Conservation (phyloP, 768 basidiomycete species). For the Trametes cubensis region DNA sequence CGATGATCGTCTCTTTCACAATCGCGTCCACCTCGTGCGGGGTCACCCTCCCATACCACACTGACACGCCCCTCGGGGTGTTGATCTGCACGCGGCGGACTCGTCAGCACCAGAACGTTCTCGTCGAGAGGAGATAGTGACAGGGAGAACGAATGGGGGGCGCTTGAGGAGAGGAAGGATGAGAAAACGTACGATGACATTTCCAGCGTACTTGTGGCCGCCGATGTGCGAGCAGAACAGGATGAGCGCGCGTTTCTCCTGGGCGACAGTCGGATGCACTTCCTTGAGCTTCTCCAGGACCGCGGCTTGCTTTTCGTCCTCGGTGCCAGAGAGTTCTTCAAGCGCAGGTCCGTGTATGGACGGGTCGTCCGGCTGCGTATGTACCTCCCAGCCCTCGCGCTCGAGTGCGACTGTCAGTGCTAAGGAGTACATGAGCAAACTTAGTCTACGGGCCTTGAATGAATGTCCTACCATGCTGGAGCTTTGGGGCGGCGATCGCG, state of each 20-base stretch:
- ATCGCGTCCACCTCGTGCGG: constrained; percentile 87
- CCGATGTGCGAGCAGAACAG: constrained; percentile 89
- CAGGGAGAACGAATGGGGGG: too few species aligned
- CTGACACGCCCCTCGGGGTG: constrained; percentile 79
- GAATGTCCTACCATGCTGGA: constrained; percentile 63
- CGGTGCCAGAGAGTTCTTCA: constrained; percentile 46
- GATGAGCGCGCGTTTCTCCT: constrained; percentile 75
- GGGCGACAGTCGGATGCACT: constrained; percentile 46
- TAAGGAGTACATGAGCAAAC: constrained; percentile 32
- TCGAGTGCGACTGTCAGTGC: constrained; percentile 68
- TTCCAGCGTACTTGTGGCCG: constrained; percentile 91
- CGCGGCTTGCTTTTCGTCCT: constrained; percentile 56
- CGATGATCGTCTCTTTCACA: constrained; percentile 84
- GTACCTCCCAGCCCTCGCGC: constrained; percentile 70
- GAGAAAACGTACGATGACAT: constrained; percentile 73
- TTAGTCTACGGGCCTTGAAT: neutral
- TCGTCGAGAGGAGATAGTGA: too few species aligned
- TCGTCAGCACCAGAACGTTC: neutral
- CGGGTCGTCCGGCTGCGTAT: constrained; percentile 71
- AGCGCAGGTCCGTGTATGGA: constrained; percentile 49
- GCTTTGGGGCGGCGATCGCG: constrained; percentile 80
- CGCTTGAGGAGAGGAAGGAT: constrained; percentile 5
- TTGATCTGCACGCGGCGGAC: constrained; percentile 59
- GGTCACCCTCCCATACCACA: constrained; percentile 95
- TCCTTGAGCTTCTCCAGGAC: constrained; percentile 50